A percentile compares a stretch with the other conserved stretches of the same genome.
Conservation (phyloP, 2,329 filamentous ascomycete genomes). For the Thelonectria blattea region DNA sequence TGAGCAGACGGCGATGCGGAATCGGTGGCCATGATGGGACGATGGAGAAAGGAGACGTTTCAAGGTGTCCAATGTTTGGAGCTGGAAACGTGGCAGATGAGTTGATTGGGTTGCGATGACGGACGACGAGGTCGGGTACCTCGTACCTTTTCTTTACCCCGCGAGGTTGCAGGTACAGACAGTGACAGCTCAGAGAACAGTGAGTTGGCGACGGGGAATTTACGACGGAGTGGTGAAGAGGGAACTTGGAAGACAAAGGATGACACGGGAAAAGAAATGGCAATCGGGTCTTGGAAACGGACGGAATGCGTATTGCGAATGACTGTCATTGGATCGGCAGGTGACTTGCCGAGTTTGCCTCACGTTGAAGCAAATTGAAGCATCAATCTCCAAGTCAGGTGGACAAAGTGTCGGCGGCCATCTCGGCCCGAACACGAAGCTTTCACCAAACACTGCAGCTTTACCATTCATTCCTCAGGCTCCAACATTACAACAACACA, state of each 20-base stretch:
- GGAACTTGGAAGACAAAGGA: not conserved
- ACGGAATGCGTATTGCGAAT: not conserved
- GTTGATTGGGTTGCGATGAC: constrained; percentile 1
- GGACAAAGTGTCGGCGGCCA: no score
- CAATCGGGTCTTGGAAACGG: no score
- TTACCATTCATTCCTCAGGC: not conserved
- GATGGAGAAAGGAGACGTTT: not conserved
- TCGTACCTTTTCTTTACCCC: constrained; percentile 3
- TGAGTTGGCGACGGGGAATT: no score
- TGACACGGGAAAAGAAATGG: not conserved
- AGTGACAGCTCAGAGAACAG: not conserved
- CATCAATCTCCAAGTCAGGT: not conserved
- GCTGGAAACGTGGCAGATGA: not conserved
- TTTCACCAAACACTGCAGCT: not conserved
- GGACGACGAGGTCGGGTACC: not conserved
- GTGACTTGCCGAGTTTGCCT: not conserved
- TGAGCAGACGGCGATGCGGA: constrained; percentile 6
- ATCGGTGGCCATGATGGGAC: constrained; percentile 19
- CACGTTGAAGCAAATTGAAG: not conserved
- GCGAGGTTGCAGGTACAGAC: not conserved
- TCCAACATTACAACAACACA: no score
- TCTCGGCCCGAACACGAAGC: no score
- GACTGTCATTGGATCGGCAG: not conserved
- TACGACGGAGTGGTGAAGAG: not conserved
- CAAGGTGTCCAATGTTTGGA: not conserved